phyloP scores from a whole-genome alignment of 169 alveolate species.

The Eimeria praecox region DNA sequence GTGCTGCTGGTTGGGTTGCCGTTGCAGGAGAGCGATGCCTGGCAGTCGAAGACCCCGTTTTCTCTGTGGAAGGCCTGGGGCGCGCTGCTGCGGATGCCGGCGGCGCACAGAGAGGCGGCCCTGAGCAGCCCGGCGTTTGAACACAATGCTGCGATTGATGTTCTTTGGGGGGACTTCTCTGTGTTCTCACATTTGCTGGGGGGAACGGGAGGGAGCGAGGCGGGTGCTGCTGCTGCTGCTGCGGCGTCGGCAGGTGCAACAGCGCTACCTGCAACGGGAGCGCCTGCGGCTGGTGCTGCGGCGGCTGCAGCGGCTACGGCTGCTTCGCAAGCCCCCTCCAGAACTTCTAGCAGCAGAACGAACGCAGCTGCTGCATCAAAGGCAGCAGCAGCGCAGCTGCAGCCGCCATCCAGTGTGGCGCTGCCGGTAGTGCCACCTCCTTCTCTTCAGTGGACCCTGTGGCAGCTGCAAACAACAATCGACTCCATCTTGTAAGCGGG shows the following conservation, averaged over 20 bases:
- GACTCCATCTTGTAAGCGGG: conserved; percentile 43
- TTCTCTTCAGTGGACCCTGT: conserved; percentile 71
- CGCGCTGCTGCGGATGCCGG: conserved; percentile 70
- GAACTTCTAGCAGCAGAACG: neutral
- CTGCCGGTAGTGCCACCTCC: conserved; percentile 69
- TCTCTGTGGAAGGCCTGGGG: conserved; percentile 80
- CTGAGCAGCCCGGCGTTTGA: conserved; percentile 58
- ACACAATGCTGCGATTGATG: conserved; percentile 71
- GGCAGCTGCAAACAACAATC: conserved; percentile 78
- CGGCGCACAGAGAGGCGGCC: conserved; percentile 67
- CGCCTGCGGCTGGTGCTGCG: conserved; percentile 4
- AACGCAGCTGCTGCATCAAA: conserved; percentile 33
- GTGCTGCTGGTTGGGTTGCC: neutral
- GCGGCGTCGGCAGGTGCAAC: neutral
- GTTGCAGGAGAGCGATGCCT: conserved; percentile 77
- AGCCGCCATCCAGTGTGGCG: conserved; percentile 74
- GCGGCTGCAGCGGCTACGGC: neutral
- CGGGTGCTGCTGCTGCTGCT: conserved; percentile 1
- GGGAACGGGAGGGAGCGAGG: neutral
- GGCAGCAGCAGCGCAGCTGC: conserved; percentile 72
- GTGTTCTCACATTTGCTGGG: conserved; percentile 60
- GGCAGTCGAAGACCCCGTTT: conserved; percentile 60
- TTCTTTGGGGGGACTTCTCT: conserved; percentile 73
- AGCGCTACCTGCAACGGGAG: conserved; percentile 22
- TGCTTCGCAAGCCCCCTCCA: neutral